Evolutionary conservation across 2,329 filamentous ascomycete genomes (phyloP), one percentile per base, ranked within the genome.

Genomic region (Neocucurbitaria cava): DNA sequence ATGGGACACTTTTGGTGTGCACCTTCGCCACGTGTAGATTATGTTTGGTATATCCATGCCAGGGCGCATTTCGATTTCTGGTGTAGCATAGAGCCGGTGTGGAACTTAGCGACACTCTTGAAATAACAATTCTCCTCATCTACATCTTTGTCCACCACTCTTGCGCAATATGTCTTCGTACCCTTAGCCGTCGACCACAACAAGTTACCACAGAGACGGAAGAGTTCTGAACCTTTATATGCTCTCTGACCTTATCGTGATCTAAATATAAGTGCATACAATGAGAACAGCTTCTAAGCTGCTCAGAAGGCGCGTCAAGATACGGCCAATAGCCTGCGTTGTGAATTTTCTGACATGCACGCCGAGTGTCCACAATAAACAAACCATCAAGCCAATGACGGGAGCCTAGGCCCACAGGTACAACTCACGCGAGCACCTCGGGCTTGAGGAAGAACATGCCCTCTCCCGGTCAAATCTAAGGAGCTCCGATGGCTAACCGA

Each of bases 51-150:
- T 72, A 70, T 58, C 60, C 64, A n/a, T 69, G 59, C 61, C 61
- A 66, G 64, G 66, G 66, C 65, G 68, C 58, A 66, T 68, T 64
- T 62, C 57, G 69, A 65, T 64, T 64, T 66, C 49, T 59, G 62
- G 65, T 72, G 71, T 65, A 66, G 66, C 65, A 71, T 73, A 66
- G 65, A 65, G 59, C 58, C 62, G 63, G 70, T 69, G 62, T 71
- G 68, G 64, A 68, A 66, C 62, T 67, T 70, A 65, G 69, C 66
- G 65, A 62, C 62, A 72, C 67, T 64, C 59, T 71, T 64, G 68
- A 69, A 74, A 70, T 68, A 66, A 58, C 65, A 66, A 72, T 70
- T 75, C 67, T 72, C 70, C 69, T 70, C 69, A 66, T 68, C 59
- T 45, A 49, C 5, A 4, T 41, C 3, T 38, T 9, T 13, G 11